These are phyloP conservation scores for Carallia pectinifolia DNA, from an alignment of 345 rosid species.

Conservation along the genomic window DNA sequence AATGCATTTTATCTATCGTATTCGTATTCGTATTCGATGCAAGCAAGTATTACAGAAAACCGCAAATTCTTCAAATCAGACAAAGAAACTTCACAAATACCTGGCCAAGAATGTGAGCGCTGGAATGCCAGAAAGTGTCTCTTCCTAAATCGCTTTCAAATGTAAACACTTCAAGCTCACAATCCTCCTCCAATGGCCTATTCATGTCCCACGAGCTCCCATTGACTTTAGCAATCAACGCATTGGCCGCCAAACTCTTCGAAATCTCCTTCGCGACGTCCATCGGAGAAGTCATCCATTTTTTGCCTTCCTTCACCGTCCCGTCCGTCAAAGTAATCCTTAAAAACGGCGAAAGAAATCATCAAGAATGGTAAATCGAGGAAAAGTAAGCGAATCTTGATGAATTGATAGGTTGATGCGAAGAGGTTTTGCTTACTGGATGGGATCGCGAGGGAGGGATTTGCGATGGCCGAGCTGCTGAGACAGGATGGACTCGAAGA, in stretches of 20 bases:
- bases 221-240: conserved; percentile 71
- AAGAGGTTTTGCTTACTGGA: conserved; percentile 42
- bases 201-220: conserved; percentile 91
- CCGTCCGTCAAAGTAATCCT: conserved; percentile 76
- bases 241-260: conserved; percentile 63
- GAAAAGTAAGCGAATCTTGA: neutral
- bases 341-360: neutral
- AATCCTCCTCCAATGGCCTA: conserved; percentile 76
- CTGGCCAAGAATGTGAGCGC: conserved; percentile 98
- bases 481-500: conserved; percentile 68
- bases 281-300: conserved; percentile 72
- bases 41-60: too few relatives aligned
- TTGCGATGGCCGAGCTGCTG: conserved; percentile 51
- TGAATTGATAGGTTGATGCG: neutral
- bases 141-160: conserved; percentile 82
- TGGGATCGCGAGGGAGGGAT: conserved; percentile 65
- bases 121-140: conserved; percentile 97
- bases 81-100: conserved; percentile 22
- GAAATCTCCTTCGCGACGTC: conserved; percentile 68
- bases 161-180: conserved; percentile 65
- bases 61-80: neutral
- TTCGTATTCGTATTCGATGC: too few relatives aligned
- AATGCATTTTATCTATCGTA: too few relatives aligned
- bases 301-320: conserved; percentile 81
- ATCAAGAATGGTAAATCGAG: neutral